Conservation (phyloP, 176 grass and related monocot species). For the Musa schizocarpa region DNA sequence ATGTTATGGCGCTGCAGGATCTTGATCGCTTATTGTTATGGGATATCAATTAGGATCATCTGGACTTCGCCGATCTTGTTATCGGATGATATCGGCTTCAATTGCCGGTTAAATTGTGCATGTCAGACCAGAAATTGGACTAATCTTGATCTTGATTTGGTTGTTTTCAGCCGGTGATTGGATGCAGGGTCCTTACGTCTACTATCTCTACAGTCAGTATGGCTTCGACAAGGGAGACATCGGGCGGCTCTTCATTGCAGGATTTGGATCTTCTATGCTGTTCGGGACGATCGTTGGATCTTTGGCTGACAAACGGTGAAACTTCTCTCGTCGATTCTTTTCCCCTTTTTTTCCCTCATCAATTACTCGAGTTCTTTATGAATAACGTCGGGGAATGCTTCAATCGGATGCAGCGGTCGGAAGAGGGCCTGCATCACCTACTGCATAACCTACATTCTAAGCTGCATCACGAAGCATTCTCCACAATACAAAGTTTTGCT, state of each 20-base stretch:
- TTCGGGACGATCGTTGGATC: slow-evolving; percentile 94
- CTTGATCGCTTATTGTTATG: too few relatives aligned
- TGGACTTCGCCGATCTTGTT: too few relatives aligned
- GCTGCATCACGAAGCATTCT: slow-evolving; percentile 77
- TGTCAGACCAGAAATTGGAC: not conserved
- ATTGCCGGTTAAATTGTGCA: not conserved
- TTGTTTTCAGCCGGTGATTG: slow-evolving; percentile 20
- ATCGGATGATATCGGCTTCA: not conserved
- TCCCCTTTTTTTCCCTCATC: too few relatives aligned
- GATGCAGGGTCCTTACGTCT: slow-evolving; percentile 3
- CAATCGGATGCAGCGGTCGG: slow-evolving; percentile 41
- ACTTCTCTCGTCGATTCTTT: not conserved
- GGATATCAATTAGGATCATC: too few relatives aligned
- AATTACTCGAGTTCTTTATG: too few relatives aligned
- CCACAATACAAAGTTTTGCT: not conserved
- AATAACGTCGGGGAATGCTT: not conserved
- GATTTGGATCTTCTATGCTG: slow-evolving; percentile 93
- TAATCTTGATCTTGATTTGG: not conserved
- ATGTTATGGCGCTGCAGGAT: too few relatives aligned
- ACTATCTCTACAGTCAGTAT: slow-evolving; percentile 5
- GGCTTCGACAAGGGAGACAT: slow-evolving; percentile 93
- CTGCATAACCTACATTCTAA: slow-evolving; percentile 83
- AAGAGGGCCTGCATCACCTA: slow-evolving; percentile 88
- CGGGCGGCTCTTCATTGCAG: slow-evolving; percentile 83
- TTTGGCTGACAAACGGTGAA: slow-evolving; percentile 82